Base-by-base conservation (phyloP, 441 rosid genomes). In the Biscutella laevigata region DNA sequence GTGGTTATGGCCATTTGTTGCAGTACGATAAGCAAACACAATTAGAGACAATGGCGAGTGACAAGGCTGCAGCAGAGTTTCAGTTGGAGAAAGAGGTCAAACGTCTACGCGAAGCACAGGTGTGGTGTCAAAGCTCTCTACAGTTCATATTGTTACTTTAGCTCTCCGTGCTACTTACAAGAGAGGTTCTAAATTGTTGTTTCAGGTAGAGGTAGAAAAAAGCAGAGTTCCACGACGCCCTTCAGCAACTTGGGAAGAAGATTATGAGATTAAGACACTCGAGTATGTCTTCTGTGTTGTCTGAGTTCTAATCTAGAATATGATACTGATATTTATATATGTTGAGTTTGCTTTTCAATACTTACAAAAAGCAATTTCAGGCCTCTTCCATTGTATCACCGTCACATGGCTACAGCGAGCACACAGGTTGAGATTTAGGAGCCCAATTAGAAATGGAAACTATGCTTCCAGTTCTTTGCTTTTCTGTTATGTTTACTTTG, bases 1-100 rank as follows among this genome's bases (percentile, higher is more conserved):
- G 29, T 41, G n/a, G n/a, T 20, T 67, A 37, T 61, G 24, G 43
- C 61, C 49, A 47, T 17, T 30, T 52, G 35, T 38, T 74, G 59
- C 80, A 94, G 99, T 94, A 94, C 71, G 77, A 81, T 69, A 94
- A 94, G 91, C 99, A 94, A 86, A 94, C 99, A 12, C 99, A 94
- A 57, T 71, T 94, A 56, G 97, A 94, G 80, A 73, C 94, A 61
- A 84, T 89, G 95, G 87, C 96, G 33, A 89, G 91, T 76, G 99
- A 94, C 70, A 94, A 94, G 75, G 96, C 97, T 47, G 96, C 97
- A 0, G 96, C 96, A 48, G 96, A 94, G 68, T 94, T 89, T 73
- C 99, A 94, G 69, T 67, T 86, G 76, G 99, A 94, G 74, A 86
- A 89, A 78, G 99, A 94, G 77, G 53, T 83, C 44, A 89, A 78